Evolutionary conservation across 305 asterid genomes (phyloP).

Genomic region (Fraxinus latifolia): DNA sequence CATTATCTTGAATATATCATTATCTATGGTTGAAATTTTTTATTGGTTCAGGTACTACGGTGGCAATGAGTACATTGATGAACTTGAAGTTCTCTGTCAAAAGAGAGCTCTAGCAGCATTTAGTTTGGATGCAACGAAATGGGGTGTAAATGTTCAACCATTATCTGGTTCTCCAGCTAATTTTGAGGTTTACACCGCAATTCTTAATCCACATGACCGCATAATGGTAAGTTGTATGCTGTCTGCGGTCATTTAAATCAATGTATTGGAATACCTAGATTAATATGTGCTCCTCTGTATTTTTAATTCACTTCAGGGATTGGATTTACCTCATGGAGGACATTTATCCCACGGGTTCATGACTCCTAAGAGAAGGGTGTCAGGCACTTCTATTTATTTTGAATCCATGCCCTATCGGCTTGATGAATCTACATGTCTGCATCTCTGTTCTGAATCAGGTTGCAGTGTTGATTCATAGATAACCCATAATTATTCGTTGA

Average conservation of each 20-base stretch:
- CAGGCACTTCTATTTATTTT: constrained; percentile 88
- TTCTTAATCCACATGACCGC: constrained; percentile 76
- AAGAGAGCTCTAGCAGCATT: constrained; percentile 87
- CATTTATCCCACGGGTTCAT: constrained; percentile 88
- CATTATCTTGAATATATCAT: constrained; percentile 1
- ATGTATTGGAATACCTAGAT: neutral
- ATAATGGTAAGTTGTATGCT: constrained; percentile 52
- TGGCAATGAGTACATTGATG: constrained; percentile 82
- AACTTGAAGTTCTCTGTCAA: constrained; percentile 87
- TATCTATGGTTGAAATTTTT: neutral
- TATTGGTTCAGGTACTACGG: constrained; percentile 64
- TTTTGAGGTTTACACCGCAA: constrained; percentile 74
- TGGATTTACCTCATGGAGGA: constrained; percentile 88
- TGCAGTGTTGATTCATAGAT: neutral
- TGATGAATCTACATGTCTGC: constrained; percentile 77
- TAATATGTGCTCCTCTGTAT: constrained; percentile 7
- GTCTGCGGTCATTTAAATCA: neutral
- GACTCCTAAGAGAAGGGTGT: constrained; percentile 91
- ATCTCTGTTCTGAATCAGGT: neutral
- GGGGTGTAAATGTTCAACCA: constrained; percentile 95
- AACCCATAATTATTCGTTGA: neutral
- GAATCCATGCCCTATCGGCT: constrained; percentile 94
- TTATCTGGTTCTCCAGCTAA: constrained; percentile 86
- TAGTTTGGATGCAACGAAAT: constrained; percentile 59
- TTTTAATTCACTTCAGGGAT: constrained; percentile 46